Evolutionary conservation across 169 alveolate genomes (phyloP).

Genomic region (Eimeria tenella): DNA sequence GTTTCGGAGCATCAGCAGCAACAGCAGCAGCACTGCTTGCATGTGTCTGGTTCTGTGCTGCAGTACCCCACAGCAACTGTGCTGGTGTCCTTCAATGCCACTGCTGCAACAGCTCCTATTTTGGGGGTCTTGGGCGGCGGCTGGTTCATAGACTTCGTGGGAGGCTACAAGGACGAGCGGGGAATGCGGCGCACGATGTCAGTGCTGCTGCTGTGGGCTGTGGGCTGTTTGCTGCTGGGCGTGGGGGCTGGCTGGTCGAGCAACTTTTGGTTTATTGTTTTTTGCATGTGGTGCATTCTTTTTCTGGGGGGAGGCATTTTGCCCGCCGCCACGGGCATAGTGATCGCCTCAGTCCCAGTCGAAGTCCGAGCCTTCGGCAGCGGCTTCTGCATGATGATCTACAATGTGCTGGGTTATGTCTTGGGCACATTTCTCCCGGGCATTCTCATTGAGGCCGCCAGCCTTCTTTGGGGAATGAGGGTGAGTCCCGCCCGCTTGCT

Average conservation of each 20-base stretch:
- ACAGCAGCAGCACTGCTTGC: no score
- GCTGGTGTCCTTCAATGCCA: conserved; percentile 45
- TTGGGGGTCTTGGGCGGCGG: conserved; percentile 72
- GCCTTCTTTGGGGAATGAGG: conserved; percentile 70
- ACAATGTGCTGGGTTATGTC: conserved; percentile 73
- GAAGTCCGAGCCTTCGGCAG: conserved; percentile 74
- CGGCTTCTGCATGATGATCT: conserved; percentile 77
- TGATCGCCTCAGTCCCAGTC: conserved; percentile 73
- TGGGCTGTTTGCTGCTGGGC: conserved; percentile 30
- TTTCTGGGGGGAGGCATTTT: conserved; percentile 73
- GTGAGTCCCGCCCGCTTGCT: not conserved
- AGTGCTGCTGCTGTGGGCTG: conserved; percentile 26
- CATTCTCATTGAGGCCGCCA: conserved; percentile 54
- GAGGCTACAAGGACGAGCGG: conserved; percentile 64
- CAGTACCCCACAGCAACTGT: conserved; percentile 42
- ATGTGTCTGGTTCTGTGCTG: no score
- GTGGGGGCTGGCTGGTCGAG: conserved; percentile 32
- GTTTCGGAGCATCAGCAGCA: no score
- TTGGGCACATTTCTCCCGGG: conserved; percentile 73
- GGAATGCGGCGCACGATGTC: conserved; percentile 50
- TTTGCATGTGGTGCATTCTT: conserved; percentile 61
- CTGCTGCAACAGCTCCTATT: conserved; percentile 74
- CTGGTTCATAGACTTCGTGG: conserved; percentile 48
- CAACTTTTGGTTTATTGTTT: not conserved
- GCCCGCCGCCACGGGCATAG: conserved; percentile 74